Evolutionary conservation across 2,329 filamentous ascomycete species (phyloP).

Genomic region (Sporothrix pseudoabietina): DNA sequence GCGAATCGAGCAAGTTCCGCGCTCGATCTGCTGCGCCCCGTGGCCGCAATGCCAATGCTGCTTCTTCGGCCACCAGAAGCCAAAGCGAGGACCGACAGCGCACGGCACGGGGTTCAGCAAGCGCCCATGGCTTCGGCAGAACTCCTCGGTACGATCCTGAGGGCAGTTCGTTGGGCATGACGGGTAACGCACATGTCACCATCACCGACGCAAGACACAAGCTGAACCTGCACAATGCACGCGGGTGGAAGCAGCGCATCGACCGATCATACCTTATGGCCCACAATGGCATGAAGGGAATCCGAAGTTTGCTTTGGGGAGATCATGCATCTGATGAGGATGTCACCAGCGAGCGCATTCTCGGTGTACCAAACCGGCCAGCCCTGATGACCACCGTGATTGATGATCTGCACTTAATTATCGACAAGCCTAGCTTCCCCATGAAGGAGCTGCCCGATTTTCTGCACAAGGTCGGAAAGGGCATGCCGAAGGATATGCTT

Average conservation of each 20-base stretch:
- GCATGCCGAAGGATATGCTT: constrained; percentile 87
- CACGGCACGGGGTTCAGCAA: constrained; percentile 40
- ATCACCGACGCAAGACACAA: constrained; percentile 74
- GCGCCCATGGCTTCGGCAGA: constrained; percentile 40
- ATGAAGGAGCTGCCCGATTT: constrained; percentile 80
- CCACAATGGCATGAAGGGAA: constrained; percentile 72
- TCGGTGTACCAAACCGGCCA: constrained; percentile 82
- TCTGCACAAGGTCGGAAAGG: constrained; percentile 88
- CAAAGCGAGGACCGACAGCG: constrained; percentile 56
- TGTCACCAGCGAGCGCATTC: constrained; percentile 79
- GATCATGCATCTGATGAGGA: constrained; percentile 79
- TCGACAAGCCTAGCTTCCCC: constrained; percentile 94
- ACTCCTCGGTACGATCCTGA: constrained; percentile 78
- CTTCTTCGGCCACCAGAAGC: constrained; percentile 10
- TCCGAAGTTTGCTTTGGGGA: constrained; percentile 80
- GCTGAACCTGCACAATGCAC: constrained; percentile 78
- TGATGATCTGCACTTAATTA: constrained; percentile 77
- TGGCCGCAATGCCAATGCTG: constrained; percentile 34
- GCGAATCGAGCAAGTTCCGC: constrained; percentile 55
- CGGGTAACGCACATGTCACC: constrained; percentile 69
- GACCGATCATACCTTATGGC: constrained; percentile 72
- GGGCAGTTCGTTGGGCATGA: constrained; percentile 67
- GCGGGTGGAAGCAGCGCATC: constrained; percentile 91
- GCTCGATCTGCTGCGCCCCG: constrained; percentile 56
- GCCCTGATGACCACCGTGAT: constrained; percentile 79